Evolutionary conservation across 257 asterid genomes (phyloP).

Genomic region (Solanum gandarillasii): DNA sequence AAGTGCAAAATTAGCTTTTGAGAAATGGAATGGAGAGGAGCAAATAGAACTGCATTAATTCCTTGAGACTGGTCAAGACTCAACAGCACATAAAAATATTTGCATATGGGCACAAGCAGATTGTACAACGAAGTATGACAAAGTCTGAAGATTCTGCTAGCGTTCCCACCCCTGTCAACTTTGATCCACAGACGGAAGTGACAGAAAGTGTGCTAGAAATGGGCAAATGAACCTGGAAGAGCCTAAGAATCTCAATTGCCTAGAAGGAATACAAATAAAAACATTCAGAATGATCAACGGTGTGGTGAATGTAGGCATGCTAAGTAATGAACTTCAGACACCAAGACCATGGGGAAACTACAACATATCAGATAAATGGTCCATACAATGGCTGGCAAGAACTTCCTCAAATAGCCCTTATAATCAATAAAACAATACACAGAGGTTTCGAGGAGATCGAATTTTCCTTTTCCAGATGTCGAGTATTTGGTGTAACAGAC

Average conservation of each 20-base stretch:
- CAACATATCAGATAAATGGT: neutral
- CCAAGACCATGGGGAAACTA: neutral
- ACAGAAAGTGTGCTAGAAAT: neutral
- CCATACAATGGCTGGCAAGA: neutral
- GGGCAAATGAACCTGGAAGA: neutral
- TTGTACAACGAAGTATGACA: neutral
- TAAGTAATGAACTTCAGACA: neutral
- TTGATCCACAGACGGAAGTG: neutral
- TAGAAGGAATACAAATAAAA: neutral
- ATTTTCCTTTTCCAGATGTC: neutral
- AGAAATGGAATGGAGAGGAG: neutral
- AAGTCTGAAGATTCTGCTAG: neutral
- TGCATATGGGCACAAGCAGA: neutral
- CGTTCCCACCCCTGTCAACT: neutral
- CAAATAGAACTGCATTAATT: neutral
- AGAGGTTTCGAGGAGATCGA: neutral
- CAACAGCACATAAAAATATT: neutral
- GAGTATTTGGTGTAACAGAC: neutral
- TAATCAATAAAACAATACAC: neutral
- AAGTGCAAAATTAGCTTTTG: neutral
- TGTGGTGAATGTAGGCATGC: neutral
- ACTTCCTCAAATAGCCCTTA: neutral
- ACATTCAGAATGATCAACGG: neutral
- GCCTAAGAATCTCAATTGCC: neutral
- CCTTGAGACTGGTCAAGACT: neutral